Conservation (phyloP, 495 filamentous ascomycete species). For the Trichoderma erinaceum region DNA sequence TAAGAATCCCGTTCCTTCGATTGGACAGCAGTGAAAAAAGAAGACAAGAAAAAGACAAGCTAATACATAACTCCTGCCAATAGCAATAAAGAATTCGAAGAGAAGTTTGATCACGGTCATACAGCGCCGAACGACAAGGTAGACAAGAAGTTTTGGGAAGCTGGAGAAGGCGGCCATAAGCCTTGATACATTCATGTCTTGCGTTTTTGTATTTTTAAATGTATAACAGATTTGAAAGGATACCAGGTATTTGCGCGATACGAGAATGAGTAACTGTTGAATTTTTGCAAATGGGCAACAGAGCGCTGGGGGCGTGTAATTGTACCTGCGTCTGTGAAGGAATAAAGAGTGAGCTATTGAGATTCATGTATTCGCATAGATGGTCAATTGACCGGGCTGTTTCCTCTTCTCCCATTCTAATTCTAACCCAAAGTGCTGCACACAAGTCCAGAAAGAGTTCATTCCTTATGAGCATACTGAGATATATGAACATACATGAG, state of each 20-base stretch:
- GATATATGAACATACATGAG: no score
- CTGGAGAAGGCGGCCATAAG: constrained; percentile 9
- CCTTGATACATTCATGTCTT: neutral
- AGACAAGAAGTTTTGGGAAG: constrained; percentile 43
- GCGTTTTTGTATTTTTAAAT: neutral
- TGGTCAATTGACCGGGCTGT: no score
- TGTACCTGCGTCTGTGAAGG: no score
- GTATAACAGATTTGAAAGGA: neutral
- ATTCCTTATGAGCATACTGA: no score
- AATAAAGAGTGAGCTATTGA: no score
- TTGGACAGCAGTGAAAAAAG: neutral
- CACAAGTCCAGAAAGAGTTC: no score
- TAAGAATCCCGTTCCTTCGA: neutral
- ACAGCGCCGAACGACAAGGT: constrained; percentile 40
- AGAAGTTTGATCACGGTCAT: constrained; percentile 38
- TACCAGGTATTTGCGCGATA: neutral
- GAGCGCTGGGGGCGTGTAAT: no score
- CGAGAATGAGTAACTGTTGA: neutral
- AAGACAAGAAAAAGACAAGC: neutral
- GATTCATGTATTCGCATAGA: no score
- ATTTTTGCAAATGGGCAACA: neutral
- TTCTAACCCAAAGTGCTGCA: no score
- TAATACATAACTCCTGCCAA: constrained; percentile 21
- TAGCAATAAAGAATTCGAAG: constrained; percentile 48
- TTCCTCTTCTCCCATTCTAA: no score